These are phyloP conservation scores for Eucalyptus marginata DNA, from an alignment of 345 rosid genomes.

Conservation along the genomic window DNA sequence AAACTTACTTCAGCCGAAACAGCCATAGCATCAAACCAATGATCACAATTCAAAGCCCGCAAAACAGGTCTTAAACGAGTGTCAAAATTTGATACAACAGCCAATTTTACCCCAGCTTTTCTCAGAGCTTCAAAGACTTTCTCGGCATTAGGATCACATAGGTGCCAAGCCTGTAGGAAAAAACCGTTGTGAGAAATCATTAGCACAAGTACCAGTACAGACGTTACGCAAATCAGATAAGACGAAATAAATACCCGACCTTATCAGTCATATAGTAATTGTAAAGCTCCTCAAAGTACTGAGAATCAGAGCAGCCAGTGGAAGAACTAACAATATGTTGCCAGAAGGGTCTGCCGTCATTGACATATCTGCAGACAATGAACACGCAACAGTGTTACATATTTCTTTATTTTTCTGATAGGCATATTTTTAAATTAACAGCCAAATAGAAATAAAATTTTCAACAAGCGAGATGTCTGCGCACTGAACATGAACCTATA, in stretches of 20 bases:
- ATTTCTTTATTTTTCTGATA: neutral
- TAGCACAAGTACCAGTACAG: neutral
- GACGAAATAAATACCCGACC: conserved; percentile 15
- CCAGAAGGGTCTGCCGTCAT: conserved; percentile 96
- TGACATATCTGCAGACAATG: conserved; percentile 55
- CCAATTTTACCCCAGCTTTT: conserved; percentile 73
- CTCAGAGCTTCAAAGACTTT: conserved; percentile 74
- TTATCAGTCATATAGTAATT: conserved; percentile 71
- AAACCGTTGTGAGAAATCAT: neutral
- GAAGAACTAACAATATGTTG: conserved; percentile 80
- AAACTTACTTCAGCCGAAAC: conserved; percentile 89
- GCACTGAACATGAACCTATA: neutral
- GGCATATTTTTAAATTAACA: neutral
- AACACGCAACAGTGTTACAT: neutral
- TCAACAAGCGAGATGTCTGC: neutral
- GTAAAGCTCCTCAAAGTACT: conserved; percentile 91
- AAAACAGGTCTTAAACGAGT: conserved; percentile 84
- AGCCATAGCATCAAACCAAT: conserved; percentile 97
- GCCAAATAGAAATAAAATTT: neutral
- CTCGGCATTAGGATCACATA: conserved; percentile 88
- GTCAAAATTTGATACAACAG: conserved; percentile 92
- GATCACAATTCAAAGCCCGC: conserved; percentile 71
- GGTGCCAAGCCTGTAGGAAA: conserved; percentile 81
- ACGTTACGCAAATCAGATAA: neutral
- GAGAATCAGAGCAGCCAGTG: conserved; percentile 83